These are phyloP conservation scores for Tricholoma saponaceum DNA, from an alignment of 768 basidiomycete species.

Conservation along the genomic window DNA sequence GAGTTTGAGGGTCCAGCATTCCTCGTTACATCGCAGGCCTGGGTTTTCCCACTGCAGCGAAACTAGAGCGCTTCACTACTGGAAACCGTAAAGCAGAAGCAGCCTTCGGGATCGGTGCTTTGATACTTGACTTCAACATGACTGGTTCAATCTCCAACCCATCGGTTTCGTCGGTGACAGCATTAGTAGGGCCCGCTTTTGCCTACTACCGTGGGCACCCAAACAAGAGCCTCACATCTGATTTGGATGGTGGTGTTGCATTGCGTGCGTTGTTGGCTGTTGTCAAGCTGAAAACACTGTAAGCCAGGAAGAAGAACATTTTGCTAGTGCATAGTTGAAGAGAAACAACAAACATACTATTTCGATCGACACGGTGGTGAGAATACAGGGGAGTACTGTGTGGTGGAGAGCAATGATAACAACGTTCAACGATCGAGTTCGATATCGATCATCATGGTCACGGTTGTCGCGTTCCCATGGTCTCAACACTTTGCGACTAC, in stretches of 20 bases:
- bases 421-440: too few relatives aligned
- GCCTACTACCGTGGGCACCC: neutral
- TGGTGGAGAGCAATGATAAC: too few relatives aligned
- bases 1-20: constrained; percentile 2
- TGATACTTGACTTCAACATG: neutral
- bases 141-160: too few relatives aligned
- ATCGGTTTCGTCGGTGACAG: too few relatives aligned
- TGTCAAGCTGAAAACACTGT: neutral
- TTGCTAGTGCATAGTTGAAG: neutral
- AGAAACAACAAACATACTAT: neutral
- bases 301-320: neutral
- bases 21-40: constrained; percentile 7
- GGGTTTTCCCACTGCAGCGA: constrained; percentile 20
- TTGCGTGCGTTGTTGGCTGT: neutral
- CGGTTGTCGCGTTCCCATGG: too few relatives aligned
- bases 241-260: neutral
- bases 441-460: too few relatives aligned
- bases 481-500: too few relatives aligned
- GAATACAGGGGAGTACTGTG: too few relatives aligned
- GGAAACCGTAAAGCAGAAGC: constrained; percentile 36
- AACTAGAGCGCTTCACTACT: constrained; percentile 36
- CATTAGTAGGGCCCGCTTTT: too few relatives aligned
- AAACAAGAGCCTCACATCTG: neutral
- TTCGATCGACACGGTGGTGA: too few relatives aligned
- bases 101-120: constrained; percentile 9